Evolutionary conservation across 177 flowering plant genomes (phyloP).

Genomic region (Vitis hybrid): DNA sequence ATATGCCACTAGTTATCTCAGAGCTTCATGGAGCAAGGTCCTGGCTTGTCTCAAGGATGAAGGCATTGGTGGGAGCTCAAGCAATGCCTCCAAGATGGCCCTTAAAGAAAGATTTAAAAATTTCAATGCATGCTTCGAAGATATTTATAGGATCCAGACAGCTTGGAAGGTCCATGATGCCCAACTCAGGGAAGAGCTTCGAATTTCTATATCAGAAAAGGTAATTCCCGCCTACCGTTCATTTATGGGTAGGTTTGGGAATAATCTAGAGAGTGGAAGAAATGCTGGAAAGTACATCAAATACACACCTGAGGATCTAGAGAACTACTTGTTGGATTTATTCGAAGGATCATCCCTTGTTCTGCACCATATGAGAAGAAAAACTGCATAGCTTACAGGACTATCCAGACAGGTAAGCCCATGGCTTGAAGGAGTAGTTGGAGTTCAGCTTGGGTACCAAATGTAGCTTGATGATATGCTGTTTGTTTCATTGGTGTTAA

Average conservation of each 20-base stretch:
- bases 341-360: constrained; percentile 77
- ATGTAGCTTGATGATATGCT: constrained; percentile 23
- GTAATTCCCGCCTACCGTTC: constrained; percentile 88
- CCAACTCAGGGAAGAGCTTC: constrained; percentile 85
- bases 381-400: constrained; percentile 36
- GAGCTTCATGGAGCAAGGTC: constrained; percentile 85
- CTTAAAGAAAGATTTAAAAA: constrained; percentile 84
- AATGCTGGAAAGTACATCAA: constrained; percentile 80
- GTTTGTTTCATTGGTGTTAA: constrained; percentile 20
- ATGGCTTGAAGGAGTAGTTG: constrained; percentile 18
- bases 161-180: constrained; percentile 87
- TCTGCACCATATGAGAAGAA: constrained; percentile 67
- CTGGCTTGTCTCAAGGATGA: constrained; percentile 83
- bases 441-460: constrained; percentile 13
- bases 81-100: constrained; percentile 59
- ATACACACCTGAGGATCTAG: constrained; percentile 80
- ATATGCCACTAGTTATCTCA: constrained; percentile 71
- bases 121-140: constrained; percentile 82
- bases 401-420: constrained; percentile 27
- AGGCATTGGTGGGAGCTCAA: constrained; percentile 67
- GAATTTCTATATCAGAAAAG: constrained; percentile 85
- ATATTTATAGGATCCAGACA: constrained; percentile 75
- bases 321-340: constrained; percentile 61
- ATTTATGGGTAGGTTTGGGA: constrained; percentile 77
- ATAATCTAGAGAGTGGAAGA: constrained; percentile 72